Base-by-base conservation (phyloP, 345 rosid species). In the Limnanthes douglasii region DNA sequence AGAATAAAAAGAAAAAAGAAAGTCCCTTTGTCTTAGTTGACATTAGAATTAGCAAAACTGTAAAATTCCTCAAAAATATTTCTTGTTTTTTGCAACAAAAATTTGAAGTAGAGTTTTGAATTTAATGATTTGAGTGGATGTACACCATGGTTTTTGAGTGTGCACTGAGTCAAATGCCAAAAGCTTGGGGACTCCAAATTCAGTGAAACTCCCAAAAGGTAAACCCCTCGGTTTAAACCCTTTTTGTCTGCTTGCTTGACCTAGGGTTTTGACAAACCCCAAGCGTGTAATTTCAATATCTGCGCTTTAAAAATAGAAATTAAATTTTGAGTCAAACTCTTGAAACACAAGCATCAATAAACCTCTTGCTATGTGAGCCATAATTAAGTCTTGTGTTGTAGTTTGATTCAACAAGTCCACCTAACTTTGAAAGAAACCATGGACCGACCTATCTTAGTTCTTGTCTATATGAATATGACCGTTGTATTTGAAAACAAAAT, bases 161-260 rank as follows among this genome's bases (percentile, higher is more conserved):
- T n/a, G n/a, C 32, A 40, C 30, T 2, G 72, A 59, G 84, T 74
- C 72, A 74, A 67, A 59, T 69, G n/a, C n/a, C n/a, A n/a, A n/a
- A n/a, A n/a, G n/a, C n/a, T n/a, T 73, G 46, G 71, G 77, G 63
- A 73, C 78, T 54, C 60, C 68, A 68, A 61, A 64, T 64, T 56
- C 63, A 64, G 61, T 70, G 69, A 63, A 73, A 60, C 53, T 66
- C 66, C 64, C 73, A 40, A 60, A 58, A 55, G n/a, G n/a, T n/a
- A 31, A 26, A 34, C 57, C 66, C 68, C 69, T 63, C 64, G 60
- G 49, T 69, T 53, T 29, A 48, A 54, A 32, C 73, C 52, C 54
- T 46, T 60, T 49, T 52, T 66, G 73, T 66, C 76, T 62, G 40
- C n/a, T 45, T 53, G 19, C 38, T 19, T 52, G 53, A 35, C 68